Evolutionary conservation across 805 yeast genomes (phyloP).

Genomic region (Starmerella powellii): DNA sequence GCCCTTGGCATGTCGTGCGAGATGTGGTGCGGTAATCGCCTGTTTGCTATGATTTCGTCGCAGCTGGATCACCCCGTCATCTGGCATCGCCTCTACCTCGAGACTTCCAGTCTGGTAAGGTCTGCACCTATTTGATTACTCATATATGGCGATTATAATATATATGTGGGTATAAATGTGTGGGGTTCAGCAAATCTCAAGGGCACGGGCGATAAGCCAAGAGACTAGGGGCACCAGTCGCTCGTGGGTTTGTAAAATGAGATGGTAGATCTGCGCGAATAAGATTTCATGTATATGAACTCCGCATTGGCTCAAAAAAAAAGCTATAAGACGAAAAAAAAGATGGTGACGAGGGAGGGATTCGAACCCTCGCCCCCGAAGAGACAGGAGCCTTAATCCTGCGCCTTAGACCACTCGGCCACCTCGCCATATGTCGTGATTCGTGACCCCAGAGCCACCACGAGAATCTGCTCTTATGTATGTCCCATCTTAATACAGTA

Average conservation of each 20-base stretch:
- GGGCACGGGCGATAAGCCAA: too few relatives aligned
- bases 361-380: slow-evolving; percentile 29
- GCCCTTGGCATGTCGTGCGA: slow-evolving; percentile 8
- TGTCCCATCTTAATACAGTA: too few relatives aligned
- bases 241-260: too few relatives aligned
- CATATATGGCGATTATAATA: too few relatives aligned
- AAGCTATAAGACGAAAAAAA: slow-evolving; percentile 11
- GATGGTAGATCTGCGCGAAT: too few relatives aligned
- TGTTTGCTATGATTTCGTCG: slow-evolving; percentile 16
- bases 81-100: slow-evolving; percentile 6
- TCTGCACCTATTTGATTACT: too few relatives aligned
- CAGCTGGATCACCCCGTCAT: slow-evolving; percentile 10
- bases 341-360: slow-evolving; percentile 26
- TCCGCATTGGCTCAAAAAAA: too few relatives aligned
- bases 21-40: slow-evolving; percentile 3
- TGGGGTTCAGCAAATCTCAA: too few relatives aligned
- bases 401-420: slow-evolving; percentile 30
- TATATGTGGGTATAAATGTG: too few relatives aligned
- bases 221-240: too few relatives aligned
- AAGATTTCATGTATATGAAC: too few relatives aligned
- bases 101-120: background rate
- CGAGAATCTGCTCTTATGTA: background rate
- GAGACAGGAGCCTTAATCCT: slow-evolving; percentile 28
- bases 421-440: slow-evolving; percentile 20
- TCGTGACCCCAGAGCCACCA: background rate